These are phyloP conservation scores for Castanopsis chinensis DNA, from an alignment of 306 rosid genomes.

Conservation along the genomic window DNA sequence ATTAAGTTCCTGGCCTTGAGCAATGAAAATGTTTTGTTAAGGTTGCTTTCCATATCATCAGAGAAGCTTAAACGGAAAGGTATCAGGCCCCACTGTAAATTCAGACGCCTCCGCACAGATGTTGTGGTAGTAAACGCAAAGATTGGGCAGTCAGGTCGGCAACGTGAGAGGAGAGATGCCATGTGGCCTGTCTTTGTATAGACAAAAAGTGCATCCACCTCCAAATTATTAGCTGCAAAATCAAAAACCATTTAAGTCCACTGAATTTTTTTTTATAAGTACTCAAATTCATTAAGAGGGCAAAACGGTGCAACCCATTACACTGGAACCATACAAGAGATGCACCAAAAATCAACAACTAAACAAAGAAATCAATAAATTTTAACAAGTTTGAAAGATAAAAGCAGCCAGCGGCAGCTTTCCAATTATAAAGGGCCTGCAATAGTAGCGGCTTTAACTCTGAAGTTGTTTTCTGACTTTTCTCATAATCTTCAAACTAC, in stretches of 20 bases:
- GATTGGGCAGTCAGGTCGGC: conserved; percentile 98
- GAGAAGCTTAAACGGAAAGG: conserved; percentile 94
- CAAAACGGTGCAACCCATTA: no score
- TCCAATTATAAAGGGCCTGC: no score
- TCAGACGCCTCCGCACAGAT: conserved; percentile 83
- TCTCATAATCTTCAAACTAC: no score
- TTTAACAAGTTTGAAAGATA: no score
- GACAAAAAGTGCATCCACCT: conserved; percentile 92
- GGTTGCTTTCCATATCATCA: conserved; percentile 95
- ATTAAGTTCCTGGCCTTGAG: conserved; percentile 95
- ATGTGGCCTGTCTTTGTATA: conserved; percentile 91
- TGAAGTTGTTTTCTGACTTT: no score
- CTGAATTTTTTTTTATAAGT: not conserved
- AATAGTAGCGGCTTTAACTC: no score
- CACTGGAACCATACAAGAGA: no score
- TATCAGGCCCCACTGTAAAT: conserved; percentile 98
- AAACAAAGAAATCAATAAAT: no score
- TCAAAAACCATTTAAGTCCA: conserved; percentile 19
- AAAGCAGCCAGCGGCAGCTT: no score
- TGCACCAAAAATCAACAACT: no score
- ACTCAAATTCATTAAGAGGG: no score
- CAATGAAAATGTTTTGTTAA: conserved; percentile 80
- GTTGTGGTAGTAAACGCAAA: conserved; percentile 84
- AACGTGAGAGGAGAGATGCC: conserved; percentile 95
- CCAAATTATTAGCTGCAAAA: conserved; percentile 85